Evolutionary conservation across 805 yeast species (phyloP), one percentile per base, ranked within the genome.

Genomic region (Candida jianshihensis): DNA sequence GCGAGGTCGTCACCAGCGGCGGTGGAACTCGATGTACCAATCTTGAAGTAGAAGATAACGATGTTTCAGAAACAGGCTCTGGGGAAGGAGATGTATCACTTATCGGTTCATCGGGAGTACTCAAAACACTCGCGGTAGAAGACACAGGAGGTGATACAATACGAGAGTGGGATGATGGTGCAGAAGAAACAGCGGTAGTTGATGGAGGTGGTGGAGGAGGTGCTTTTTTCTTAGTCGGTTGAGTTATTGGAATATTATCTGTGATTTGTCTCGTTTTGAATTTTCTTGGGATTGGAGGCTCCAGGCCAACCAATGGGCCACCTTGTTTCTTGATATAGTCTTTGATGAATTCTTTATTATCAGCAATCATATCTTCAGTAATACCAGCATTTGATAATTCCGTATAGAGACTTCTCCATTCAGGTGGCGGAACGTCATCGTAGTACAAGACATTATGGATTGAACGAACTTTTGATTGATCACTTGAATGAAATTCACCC

Each of bases 351-450:
- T 82, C 84, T 40, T 88, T 67, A 53, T 86, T 84, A 36, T 83
- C 90, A 0, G 89, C 92, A 55, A 86, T 85, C 89, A 83, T 81
- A 46, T 85, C 95, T 51, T 86, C 94, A 1, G 85, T 59, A 39
- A 86, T 86, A 1, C 96, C 96, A 36, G 82, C 81, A 15, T 72
- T 67, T 28, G 80, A 90, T 36, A 86, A 66, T 51, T 82, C 88
- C 8, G 71, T 61, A 45, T 86, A 84, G 38, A 86, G 66, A 2
- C 79, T 66, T 34, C 89, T 60, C 95, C 95, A 86, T 54, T 85
- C 94, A 5, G 80, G 78, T 2, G 95, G 94, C 1, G 94, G 94
- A 39, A 70, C 70, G 45, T 70, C 86, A 53, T 84, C 92, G 52
- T 84, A 84, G 54, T 81, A 85, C 8, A 78, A 60, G 4, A 75